Evolutionary conservation across 78 protist genomes (phyloP).

Genomic region (Tieghemostelium lacteum): DNA sequence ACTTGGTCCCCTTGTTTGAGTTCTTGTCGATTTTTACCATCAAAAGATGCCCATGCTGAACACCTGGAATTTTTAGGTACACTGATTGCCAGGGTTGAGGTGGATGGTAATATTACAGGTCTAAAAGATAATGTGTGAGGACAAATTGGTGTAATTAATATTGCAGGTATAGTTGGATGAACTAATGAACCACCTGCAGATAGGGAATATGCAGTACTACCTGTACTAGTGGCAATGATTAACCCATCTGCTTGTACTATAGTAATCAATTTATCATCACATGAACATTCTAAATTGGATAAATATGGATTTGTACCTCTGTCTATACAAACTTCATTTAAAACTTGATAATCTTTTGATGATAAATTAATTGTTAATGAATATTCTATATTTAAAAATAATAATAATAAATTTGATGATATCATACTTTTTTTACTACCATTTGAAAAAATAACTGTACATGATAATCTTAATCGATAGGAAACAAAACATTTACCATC

Average conservation of each 20-base stretch:
- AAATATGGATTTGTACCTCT: constrained; percentile 86
- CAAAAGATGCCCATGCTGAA: constrained; percentile 81
- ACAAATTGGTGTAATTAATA: constrained; percentile 94
- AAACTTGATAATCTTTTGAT: constrained; percentile 63
- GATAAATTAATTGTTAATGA: neutral
- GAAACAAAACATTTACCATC: constrained; percentile 81
- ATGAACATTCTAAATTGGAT: constrained; percentile 83
- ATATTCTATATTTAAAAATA: neutral
- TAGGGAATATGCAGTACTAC: constrained; percentile 94
- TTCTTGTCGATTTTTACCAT: constrained; percentile 79
- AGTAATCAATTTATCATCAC: constrained; percentile 85
- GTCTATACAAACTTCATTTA: constrained; percentile 83
- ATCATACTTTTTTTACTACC: neutral
- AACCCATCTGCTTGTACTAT: constrained; percentile 93
- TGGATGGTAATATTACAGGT: constrained; percentile 89
- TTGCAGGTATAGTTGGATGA: constrained; percentile 90
- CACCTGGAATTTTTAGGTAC: constrained; percentile 55
- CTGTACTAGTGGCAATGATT: constrained; percentile 85
- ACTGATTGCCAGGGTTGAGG: constrained; percentile 37
- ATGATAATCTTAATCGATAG: constrained; percentile 58
- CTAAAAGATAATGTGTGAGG: constrained; percentile 94
- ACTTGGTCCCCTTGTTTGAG: constrained; percentile 59
- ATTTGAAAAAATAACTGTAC: constrained; percentile 36
- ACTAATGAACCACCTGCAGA: constrained; percentile 94
- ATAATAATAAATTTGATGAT: too few species aligned